Evolutionary conservation across 129 eudicot genomes (phyloP).

Genomic region (Flaveria bidentis): DNA sequence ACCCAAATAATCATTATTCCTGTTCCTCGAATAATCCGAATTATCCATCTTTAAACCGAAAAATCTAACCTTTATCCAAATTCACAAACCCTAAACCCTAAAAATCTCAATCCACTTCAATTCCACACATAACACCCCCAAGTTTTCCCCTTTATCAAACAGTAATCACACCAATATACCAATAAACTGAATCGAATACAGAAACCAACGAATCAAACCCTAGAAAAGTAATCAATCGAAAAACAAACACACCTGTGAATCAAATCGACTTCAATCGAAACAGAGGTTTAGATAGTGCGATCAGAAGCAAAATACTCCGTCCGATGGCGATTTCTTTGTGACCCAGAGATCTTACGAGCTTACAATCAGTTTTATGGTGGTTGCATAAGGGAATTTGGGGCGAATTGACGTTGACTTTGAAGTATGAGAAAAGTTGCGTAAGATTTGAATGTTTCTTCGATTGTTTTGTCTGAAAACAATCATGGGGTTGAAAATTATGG

Average conservation of each 20-base stretch:
- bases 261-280: conserved; percentile 22
- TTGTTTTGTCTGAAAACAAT: conserved; percentile 18
- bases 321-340: not conserved
- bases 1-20: conserved; percentile 70
- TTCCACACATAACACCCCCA: conserved; percentile 15
- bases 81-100: conserved; percentile 26
- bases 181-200: not conserved
- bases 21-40: conserved; percentile 61
- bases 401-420: conserved; percentile 23
- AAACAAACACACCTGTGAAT: conserved; percentile 30
- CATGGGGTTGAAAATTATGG: conserved; percentile 16
- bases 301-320: conserved; percentile 2
- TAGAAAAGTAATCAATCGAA: conserved; percentile 2
- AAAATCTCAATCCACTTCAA: conserved; percentile 29
- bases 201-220: conserved; percentile 21
- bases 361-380: not conserved
- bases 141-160: not conserved
- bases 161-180: not conserved
- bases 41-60: conserved; percentile 46
- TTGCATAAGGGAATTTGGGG: conserved; percentile 16
- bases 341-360: not conserved
- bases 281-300: too few species aligned
- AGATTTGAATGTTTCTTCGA: conserved; percentile 33
- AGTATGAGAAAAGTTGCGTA: conserved; percentile 10
- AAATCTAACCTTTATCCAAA: conserved; percentile 15